Base-by-base conservation (phyloP, 257 asterid genomes). In the Nicotiana obtusifolia region DNA sequence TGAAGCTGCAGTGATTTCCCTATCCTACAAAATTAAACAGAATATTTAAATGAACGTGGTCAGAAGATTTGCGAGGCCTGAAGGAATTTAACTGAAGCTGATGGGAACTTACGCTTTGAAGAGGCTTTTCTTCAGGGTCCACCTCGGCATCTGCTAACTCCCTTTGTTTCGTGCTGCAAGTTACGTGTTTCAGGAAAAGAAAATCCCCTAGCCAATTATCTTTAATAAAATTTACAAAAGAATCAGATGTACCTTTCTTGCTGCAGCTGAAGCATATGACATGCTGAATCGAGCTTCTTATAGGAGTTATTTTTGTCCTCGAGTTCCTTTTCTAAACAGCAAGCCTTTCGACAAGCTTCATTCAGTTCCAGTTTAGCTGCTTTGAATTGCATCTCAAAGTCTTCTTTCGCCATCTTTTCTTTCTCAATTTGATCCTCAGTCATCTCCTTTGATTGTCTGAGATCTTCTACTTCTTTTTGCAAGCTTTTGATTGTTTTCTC, bases 1-100 rank as follows among this genome's bases (percentile, higher is more conserved):
- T 8, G 97, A 92, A 90, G 97, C 97, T 85, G 90, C 90, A 62
- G 87, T 87, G 10, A 93, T 90, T 88, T 95, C 98, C 90, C 84
- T 64, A 83, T 93, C 98, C 97, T 95, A 77, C 83, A 82, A 56
- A 73, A 84, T 83, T 30, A 76, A 81, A 11, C 73, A 35, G 53
- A 75, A 49, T 49, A 59, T 26, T 49, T 24, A 24, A 24, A 20
- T 7, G 19, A 15, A 24, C 26, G 24, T 22, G 11, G 41, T 14
- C 8, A 15, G 14, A 24, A 49, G 26, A 49, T 75, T 7, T 49
- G 80, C 52, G 28, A 47, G 26, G 44, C 64, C 26, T 24, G 62
- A 26, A 24, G 26, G 17, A 47, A 26, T 26, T 5, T 49, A 75
- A 75, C 62, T 26, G 80, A 26, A 49, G 44, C 26, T 49, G 28